phyloP scores from a whole-genome alignment of 192 early-diverging fungal genomes.

The Backusella liffmaniae region DNA sequence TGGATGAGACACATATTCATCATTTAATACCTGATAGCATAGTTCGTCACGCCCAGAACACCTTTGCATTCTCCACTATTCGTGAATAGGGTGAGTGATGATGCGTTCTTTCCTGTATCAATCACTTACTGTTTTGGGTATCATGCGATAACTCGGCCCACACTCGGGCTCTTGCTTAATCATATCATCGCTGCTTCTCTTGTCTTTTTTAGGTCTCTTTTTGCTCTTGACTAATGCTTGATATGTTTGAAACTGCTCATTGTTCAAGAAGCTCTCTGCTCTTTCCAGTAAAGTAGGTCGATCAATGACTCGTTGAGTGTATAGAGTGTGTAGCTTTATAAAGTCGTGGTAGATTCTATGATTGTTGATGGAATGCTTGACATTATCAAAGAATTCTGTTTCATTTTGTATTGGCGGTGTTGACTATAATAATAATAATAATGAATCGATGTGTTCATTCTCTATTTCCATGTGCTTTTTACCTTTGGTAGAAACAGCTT shows the following conservation, averaged over 20 bases:
- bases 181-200: constrained; percentile 55
- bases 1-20: constrained; percentile 93
- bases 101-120: no score
- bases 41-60: constrained; percentile 92
- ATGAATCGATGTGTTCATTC: not conserved
- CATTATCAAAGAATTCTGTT: constrained; percentile 89
- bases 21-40: constrained; percentile 91
- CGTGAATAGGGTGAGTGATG: no score
- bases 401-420: constrained; percentile 56
- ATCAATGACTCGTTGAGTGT: constrained; percentile 90
- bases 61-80: constrained; percentile 42
- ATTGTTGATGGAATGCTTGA: constrained; percentile 80
- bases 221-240: constrained; percentile 77
- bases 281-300: constrained; percentile 78
- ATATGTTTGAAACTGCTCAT: constrained; percentile 91
- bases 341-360: constrained; percentile 92
- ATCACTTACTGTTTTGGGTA: constrained; percentile 60
- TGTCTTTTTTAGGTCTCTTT: constrained; percentile 57
- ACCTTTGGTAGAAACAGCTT: constrained; percentile 94
- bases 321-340: constrained; percentile 90
- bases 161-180: constrained; percentile 45
- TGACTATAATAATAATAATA: no score
- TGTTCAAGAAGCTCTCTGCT: constrained; percentile 81
- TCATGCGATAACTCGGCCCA: constrained; percentile 70
- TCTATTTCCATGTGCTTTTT: not conserved